These are phyloP conservation scores for Corrigiola litoralis DNA, from an alignment of 179 eudicot species.

Conservation along the genomic window DNA sequence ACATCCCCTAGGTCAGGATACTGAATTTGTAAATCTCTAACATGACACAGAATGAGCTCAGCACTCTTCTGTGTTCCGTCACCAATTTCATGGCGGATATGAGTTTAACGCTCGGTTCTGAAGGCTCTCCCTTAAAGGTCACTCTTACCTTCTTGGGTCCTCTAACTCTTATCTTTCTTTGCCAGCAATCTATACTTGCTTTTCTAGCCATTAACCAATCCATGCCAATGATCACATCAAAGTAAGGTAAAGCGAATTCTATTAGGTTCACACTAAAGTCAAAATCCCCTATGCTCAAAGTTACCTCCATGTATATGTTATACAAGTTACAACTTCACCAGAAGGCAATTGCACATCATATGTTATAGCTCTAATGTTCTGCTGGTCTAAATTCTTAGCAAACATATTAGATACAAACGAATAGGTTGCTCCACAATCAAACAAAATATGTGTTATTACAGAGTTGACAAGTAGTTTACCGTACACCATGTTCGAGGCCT, in stretches of 20 bases:
- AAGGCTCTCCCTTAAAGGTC: background rate
- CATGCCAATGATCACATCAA: background rate
- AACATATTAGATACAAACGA: background rate
- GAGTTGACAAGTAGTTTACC: background rate
- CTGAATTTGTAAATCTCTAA: background rate
- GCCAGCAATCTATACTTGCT: background rate
- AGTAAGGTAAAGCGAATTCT: background rate
- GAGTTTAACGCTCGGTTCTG: background rate
- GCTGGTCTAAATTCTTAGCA: background rate
- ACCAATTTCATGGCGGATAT: background rate
- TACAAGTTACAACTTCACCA: background rate
- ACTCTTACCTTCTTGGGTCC: background rate
- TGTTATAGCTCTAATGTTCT: background rate
- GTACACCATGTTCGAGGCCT: background rate
- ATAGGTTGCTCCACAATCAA: background rate
- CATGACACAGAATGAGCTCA: background rate
- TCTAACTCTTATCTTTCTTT: background rate
- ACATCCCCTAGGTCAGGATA: background rate
- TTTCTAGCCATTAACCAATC: background rate
- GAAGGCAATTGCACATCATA: background rate
- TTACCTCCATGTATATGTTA: too few relatives aligned
- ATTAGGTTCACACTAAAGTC: background rate
- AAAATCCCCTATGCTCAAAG: background rate
- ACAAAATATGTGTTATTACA: background rate
- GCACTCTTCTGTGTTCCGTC: background rate